A percentile compares a stretch with the other conserved stretches of the same genome.
phyloP scores from a whole-genome alignment of 2,329 filamentous ascomycete species.

The Dactylellina cionopaga region DNA sequence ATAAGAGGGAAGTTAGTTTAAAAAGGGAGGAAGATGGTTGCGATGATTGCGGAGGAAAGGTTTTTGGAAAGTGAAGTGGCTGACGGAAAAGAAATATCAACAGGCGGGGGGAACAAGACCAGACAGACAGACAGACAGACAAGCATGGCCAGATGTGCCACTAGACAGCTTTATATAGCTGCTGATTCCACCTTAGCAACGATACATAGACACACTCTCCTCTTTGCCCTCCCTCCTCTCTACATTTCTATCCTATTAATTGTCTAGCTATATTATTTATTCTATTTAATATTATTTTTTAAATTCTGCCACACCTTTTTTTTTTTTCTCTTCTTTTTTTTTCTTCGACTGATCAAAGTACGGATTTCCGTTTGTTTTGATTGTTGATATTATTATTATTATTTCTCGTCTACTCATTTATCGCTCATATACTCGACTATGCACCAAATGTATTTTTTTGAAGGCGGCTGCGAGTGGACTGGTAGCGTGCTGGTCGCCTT shows the following conservation, averaged over 20 bases:
- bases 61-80: conserved; percentile 41
- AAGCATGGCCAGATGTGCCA: background rate
- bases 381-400: background rate
- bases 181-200: conserved; percentile 9
- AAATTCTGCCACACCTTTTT: conserved; percentile 20
- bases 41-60: conserved; percentile 5
- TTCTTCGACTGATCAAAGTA: background rate
- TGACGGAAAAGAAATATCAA: conserved; percentile 13
- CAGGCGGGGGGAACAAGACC: conserved; percentile 20
- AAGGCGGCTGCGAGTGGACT: too few relatives aligned
- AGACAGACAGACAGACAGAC: too few relatives aligned
- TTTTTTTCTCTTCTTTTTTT: background rate
- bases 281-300: background rate
- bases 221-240: background rate
- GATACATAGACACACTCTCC: conserved; percentile 7
- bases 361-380: background rate
- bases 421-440: conserved; percentile 40
- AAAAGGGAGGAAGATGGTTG: background rate
- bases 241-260: conserved; percentile 1
- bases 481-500: background rate
- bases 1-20: background rate
- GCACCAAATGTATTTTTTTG: too few relatives aligned
- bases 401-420: conserved; percentile 5
- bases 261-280: background rate
- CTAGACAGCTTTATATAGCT: background rate